These are phyloP conservation scores for Paecilomyces dactylethromorphus DNA, from an alignment of 2,329 filamentous ascomycete species.

Conservation along the genomic window DNA sequence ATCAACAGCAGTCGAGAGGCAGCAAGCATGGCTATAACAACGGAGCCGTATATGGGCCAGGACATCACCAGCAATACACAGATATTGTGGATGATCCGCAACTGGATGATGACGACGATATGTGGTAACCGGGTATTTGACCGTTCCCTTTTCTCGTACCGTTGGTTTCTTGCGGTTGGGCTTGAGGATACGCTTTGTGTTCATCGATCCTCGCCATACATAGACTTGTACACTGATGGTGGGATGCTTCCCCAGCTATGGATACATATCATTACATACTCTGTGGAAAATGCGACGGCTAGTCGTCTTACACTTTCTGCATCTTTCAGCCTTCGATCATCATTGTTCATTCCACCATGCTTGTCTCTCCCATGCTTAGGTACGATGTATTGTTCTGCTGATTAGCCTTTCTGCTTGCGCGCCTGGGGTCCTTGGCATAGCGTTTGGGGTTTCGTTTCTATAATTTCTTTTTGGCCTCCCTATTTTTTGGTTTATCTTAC, in stretches of 20 bases:
- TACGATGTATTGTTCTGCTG: not conserved
- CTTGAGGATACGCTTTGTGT: slow-evolving; percentile 23
- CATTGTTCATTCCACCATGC: not conserved
- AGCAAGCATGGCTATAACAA: slow-evolving; percentile 34
- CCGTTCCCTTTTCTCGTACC: slow-evolving; percentile 13
- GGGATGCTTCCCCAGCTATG: slow-evolving; percentile 2
- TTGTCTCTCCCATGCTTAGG: not conserved
- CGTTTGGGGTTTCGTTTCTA: slow-evolving; percentile 24
- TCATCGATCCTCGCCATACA: slow-evolving; percentile 17
- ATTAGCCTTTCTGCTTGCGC: slow-evolving; percentile 9
- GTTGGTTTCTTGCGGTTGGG: slow-evolving; percentile 18
- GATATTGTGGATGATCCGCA: slow-evolving; percentile 36
- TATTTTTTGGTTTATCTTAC: slow-evolving; percentile 4
- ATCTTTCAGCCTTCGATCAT: not conserved
- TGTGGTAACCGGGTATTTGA: slow-evolving; percentile 37
- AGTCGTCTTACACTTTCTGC: not conserved
- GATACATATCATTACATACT: slow-evolving; percentile 5
- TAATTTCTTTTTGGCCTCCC: slow-evolving; percentile 11
- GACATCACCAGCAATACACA: slow-evolving; percentile 30
- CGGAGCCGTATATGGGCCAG: slow-evolving; percentile 27
- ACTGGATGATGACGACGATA: slow-evolving; percentile 38
- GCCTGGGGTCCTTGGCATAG: slow-evolving; percentile 30
- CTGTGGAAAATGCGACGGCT: not conserved
- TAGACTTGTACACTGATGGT: slow-evolving; percentile 23
- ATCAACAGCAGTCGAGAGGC: slow-evolving; percentile 30